phyloP scores from a whole-genome alignment of 148 eudicot species.

The Amaranthus hypochondriacus region DNA sequence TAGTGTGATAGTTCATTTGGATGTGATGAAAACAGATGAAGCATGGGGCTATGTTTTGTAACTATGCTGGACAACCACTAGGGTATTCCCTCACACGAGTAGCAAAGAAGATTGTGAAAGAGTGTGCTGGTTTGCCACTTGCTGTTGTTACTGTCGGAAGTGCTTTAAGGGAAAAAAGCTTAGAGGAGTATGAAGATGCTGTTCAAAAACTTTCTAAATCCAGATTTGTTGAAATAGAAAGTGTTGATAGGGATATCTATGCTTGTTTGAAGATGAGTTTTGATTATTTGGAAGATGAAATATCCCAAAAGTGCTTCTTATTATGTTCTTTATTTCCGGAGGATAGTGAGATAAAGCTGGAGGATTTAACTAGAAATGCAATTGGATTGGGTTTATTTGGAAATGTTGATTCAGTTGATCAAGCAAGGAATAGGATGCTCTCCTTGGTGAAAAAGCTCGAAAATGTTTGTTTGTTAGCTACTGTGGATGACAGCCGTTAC shows the following conservation, averaged over 20 bases:
- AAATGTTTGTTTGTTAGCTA: neutral
- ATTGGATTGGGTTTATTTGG: neutral
- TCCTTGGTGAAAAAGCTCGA: neutral
- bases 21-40: neutral
- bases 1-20: neutral
- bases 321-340: slow-evolving; percentile 9
- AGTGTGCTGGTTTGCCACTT: slow-evolving; percentile 15
- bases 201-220: neutral
- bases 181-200: neutral
- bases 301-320: neutral
- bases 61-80: neutral
- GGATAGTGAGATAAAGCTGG: neutral
- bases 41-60: neutral
- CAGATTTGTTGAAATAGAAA: slow-evolving; percentile 3
- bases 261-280: slow-evolving; percentile 2
- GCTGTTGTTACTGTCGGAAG: slow-evolving; percentile 4
- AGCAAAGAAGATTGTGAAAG: neutral
- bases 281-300: neutral
- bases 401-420: slow-evolving; percentile 3
- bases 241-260: slow-evolving; percentile 5
- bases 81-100: neutral
- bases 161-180: neutral
- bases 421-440: neutral
- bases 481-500: neutral
- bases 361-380: neutral